These are phyloP conservation scores for Phyllosticta capitalensis DNA, from an alignment of 2,329 filamentous ascomycete genomes.

Conservation along the genomic window DNA sequence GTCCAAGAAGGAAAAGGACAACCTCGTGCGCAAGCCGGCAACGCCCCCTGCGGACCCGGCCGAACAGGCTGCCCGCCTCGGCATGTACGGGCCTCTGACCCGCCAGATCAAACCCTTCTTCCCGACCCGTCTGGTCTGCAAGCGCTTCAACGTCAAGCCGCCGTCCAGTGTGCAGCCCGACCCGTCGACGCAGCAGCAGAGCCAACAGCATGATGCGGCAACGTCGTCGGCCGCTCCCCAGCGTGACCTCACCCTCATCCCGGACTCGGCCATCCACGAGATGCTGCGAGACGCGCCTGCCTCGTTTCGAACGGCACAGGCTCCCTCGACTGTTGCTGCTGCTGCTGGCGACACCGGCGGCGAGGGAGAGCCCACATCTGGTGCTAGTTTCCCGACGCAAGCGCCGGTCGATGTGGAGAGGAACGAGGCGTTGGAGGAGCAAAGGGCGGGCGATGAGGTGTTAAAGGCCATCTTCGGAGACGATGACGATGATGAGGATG, in stretches of 20 bases:
- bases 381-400: conserved; percentile 11
- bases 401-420: conserved; percentile 56
- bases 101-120: conserved; percentile 62
- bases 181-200: not conserved
- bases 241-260: conserved; percentile 39
- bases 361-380: conserved; percentile 13
- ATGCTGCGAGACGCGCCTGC: conserved; percentile 23
- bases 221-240: not conserved
- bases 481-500: conserved; percentile 56
- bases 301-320: conserved; percentile 16
- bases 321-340: conserved; percentile 1
- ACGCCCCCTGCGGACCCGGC: conserved; percentile 63
- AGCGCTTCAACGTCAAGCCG: conserved; percentile 80
- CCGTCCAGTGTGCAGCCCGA: conserved; percentile 34
- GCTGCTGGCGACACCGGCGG: conserved; percentile 6
- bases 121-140: conserved; percentile 80
- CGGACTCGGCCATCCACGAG: conserved; percentile 41
- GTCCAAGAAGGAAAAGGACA: conserved; percentile 18
- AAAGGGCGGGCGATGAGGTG: conserved; percentile 67
- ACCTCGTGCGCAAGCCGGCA: conserved; percentile 35
- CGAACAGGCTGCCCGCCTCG: conserved; percentile 75
- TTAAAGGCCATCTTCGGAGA: conserved; percentile 93
- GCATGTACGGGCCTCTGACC: conserved; percentile 90
- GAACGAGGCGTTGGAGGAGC: conserved; percentile 69
- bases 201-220: conserved; percentile 8